These are phyloP conservation scores for Gynostemma pentaphyllum DNA, from an alignment of 306 rosid genomes.

Conservation along the genomic window DNA sequence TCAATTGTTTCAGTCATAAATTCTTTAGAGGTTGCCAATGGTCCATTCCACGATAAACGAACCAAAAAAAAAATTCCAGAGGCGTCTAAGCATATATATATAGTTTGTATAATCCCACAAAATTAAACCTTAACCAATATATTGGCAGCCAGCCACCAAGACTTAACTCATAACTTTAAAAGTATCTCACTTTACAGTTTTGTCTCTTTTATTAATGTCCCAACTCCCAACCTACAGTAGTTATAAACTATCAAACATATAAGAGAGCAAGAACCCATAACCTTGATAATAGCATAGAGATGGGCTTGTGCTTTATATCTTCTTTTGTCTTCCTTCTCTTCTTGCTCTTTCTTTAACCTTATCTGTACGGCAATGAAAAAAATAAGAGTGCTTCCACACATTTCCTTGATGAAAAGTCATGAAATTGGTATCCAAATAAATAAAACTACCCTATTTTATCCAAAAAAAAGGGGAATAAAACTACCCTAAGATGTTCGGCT, in stretches of 20 bases:
- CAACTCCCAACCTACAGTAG: background rate
- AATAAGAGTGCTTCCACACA: slow-evolving; percentile 10
- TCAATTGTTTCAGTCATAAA: background rate
- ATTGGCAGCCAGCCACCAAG: background rate
- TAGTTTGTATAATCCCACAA: background rate
- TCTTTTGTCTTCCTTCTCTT: slow-evolving; percentile 73
- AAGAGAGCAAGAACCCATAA: slow-evolving; percentile 11
- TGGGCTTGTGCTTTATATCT: slow-evolving; percentile 88
- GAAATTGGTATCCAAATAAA: background rate
- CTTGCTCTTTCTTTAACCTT: slow-evolving; percentile 84
- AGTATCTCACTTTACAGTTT: background rate
- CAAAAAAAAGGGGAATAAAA: background rate
- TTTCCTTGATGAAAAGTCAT: background rate
- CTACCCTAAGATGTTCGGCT: slow-evolving; percentile 78
- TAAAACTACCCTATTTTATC: slow-evolving; percentile 39
- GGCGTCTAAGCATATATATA: background rate
- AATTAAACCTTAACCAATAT: background rate
- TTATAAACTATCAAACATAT: background rate
- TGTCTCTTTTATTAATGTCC: background rate
- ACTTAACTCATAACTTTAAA: background rate
- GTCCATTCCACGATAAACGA: background rate
- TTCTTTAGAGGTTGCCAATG: background rate
- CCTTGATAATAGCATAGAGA: slow-evolving; percentile 76
- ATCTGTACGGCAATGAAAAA: slow-evolving; percentile 29
- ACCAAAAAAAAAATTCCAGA: background rate